Conservation (phyloP, 257 asterid species). For the Leonotis leonurus region DNA sequence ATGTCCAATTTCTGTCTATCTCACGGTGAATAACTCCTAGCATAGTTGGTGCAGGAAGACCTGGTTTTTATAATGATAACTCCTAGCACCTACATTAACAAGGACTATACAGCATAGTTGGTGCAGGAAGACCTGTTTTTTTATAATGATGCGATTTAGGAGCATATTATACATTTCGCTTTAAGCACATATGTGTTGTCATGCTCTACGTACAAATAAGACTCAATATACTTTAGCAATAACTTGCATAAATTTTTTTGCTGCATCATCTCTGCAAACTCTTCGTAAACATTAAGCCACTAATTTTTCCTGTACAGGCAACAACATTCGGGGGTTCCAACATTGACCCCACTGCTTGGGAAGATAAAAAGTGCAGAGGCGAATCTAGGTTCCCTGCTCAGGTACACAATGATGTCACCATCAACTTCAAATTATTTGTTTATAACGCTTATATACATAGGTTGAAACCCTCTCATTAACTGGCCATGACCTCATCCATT, state of each 20-base stretch:
- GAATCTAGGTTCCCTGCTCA: slow-evolving; percentile 98
- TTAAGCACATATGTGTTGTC: neutral
- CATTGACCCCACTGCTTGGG: slow-evolving; percentile 98
- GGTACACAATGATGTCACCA: slow-evolving; percentile 32
- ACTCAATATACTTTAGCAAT: neutral
- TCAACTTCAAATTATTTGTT: neutral
- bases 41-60: neutral
- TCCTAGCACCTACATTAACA: neutral
- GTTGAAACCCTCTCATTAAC: neutral
- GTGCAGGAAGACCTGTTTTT: neutral
- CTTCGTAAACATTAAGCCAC: neutral
- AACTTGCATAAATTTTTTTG: neutral
- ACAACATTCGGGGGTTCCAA: slow-evolving; percentile 82
- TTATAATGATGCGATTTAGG: neutral
- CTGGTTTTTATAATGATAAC: neutral
- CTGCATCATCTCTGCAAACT: neutral
- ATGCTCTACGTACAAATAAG: neutral
- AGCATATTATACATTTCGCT: neutral
- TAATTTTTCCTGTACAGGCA: slow-evolving; percentile 38
- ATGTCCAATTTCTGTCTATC: neutral
- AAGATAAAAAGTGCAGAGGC: slow-evolving; percentile 93
- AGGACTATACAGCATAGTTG: neutral
- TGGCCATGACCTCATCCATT: neutral
- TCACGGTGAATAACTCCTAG: neutral
- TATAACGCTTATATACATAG: neutral